Base-by-base conservation (phyloP, 352 stramenopile genomes). In the Phytopythium helicoides region DNA sequence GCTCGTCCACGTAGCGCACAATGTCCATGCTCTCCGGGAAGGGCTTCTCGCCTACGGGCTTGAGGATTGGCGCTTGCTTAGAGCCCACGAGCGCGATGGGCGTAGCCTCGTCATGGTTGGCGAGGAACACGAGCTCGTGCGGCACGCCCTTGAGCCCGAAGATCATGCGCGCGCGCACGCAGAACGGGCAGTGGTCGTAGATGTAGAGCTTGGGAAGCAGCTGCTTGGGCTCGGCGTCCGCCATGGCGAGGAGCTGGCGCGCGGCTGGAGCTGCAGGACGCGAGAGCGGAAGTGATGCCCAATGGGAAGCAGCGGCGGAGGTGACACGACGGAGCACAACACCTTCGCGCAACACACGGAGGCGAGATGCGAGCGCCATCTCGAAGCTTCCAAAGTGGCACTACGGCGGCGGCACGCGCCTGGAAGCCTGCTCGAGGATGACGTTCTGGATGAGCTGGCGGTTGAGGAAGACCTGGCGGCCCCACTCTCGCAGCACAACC, bases 21-120 rank as follows among this genome's bases (percentile, higher is more conserved):
- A 86, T 79, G 51, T 82, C 74, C 62, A 79, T 73, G 58, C 62
- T 76, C 68, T 86, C 74, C 2, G 71, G 58, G 57, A 83, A 76
- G 19, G 71, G 66, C 41, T 73, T 70, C 40, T 65, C 69, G 3
- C 52, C 58, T 16, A 74, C 57, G 9, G 56, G 35, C 8, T 40
- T 40, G 34, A 64, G 46, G 47, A 54, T 54, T 14, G 22, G 49
- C 60, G 23, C 69, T 42, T 74, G 59, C 59, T 81, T 81, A 49
- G 56, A 64, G 38, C 71, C 71, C 15, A 81, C 68, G 22, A 81
- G 64, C 0, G 47, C 58, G 34, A 78, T 74, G 39, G 74, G 74
- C 16, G 71, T 82, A 39, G 59, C 63, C 46, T 83, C 71, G 56
- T 82, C 74, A 62, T 86, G 68, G 61, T 51, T 78, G 44, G 69